Evolutionary conservation across 805 yeast genomes (phyloP).

Genomic region (Metschnikowia proteae): DNA sequence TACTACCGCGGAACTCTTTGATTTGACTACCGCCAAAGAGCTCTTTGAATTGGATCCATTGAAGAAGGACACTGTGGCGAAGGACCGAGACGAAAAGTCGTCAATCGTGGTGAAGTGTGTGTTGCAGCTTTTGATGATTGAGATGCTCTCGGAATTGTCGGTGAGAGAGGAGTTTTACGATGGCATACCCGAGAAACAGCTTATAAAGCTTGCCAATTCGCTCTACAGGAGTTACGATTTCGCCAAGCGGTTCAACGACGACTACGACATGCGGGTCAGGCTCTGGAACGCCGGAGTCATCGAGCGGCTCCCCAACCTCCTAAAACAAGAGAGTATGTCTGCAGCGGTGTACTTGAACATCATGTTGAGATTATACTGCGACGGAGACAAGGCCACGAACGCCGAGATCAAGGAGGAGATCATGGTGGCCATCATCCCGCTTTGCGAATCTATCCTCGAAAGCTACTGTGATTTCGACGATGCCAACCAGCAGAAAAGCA

Average conservation of each 20-base stretch:
- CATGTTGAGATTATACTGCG: conserved; percentile 75
- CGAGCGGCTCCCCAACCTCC: conserved; percentile 84
- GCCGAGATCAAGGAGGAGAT: conserved; percentile 46
- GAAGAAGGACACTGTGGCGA: conserved; percentile 11
- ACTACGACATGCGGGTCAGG: conserved; percentile 81
- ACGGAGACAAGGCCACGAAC: conserved; percentile 47
- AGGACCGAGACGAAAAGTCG: conserved; percentile 39
- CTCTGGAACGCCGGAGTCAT: conserved; percentile 90
- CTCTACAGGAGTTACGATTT: conserved; percentile 72
- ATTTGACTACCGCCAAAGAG: conserved; percentile 80
- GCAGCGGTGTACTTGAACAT: conserved; percentile 83
- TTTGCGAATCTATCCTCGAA: conserved; percentile 67
- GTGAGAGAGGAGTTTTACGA: conserved; percentile 66
- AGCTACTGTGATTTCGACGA: conserved; percentile 74
- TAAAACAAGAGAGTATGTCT: conserved; percentile 88
- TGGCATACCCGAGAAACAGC: conserved; percentile 60
- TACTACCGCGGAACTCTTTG: conserved; percentile 68
- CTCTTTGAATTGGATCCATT: conserved; percentile 62
- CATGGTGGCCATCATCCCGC: conserved; percentile 52
- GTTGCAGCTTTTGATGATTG: conserved; percentile 83
- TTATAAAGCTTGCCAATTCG: conserved; percentile 56
- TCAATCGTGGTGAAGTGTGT: conserved; percentile 90
- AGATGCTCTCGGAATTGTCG: conserved; percentile 75
- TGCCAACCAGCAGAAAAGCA: conserved; percentile 71
- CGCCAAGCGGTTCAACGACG: conserved; percentile 83